These are phyloP conservation scores for Diutina mesorugosa DNA, from an alignment of 1,139 yeast genomes.

Conservation along the genomic window DNA sequence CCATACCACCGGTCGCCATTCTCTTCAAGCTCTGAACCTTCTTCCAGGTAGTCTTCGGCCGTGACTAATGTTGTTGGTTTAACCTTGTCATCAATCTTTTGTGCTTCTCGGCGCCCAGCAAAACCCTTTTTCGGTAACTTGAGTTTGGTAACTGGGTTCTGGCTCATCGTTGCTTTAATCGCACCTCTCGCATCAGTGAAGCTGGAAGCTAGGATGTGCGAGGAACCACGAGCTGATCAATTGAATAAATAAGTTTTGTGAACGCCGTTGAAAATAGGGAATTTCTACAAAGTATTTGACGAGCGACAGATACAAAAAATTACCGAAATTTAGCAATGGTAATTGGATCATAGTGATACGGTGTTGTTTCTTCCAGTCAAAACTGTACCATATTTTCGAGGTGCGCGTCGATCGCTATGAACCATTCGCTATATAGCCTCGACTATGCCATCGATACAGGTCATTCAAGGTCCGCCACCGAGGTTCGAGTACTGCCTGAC, in stretches of 20 bases:
- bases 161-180: neutral
- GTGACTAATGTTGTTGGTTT: constrained; percentile 8
- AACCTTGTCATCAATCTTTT: neutral
- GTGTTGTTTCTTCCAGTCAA: too few species aligned
- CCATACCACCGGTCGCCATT: constrained; percentile 48
- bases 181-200: neutral
- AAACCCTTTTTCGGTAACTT: neutral
- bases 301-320: too few species aligned
- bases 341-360: too few species aligned
- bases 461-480: constrained; percentile 13
- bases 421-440: neutral
- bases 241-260: too few species aligned
- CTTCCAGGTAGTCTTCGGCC: constrained; percentile 33
- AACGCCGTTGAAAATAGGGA: too few species aligned
- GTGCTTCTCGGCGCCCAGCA: neutral
- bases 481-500: constrained; percentile 55
- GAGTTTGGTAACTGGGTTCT: neutral
- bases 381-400: too few species aligned
- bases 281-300: too few species aligned
- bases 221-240: too few species aligned
- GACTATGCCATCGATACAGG: neutral
- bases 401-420: neutral
- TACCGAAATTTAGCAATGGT: too few species aligned
- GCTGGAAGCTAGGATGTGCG: too few species aligned
- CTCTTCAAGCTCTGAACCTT: constrained; percentile 38